These are phyloP conservation scores for Penicillium lividum DNA, from an alignment of 495 filamentous ascomycete genomes.

Conservation along the genomic window DNA sequence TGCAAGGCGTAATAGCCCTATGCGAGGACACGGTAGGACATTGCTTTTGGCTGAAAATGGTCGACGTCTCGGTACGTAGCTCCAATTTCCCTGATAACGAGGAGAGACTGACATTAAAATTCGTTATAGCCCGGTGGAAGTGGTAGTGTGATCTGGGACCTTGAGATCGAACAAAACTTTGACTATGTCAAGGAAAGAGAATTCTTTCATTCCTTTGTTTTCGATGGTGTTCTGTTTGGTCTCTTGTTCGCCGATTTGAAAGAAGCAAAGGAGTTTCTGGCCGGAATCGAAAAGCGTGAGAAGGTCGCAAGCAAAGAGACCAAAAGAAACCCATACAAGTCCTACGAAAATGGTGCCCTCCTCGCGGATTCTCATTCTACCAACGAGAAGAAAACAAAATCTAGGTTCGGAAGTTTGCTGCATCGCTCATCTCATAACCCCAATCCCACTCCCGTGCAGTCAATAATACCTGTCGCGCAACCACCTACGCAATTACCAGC, in stretches of 20 bases:
- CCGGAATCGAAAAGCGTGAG: slow-evolving; percentile 92
- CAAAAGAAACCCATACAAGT: slow-evolving; percentile 60
- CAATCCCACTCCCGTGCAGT: slow-evolving; percentile 49
- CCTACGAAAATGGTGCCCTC: slow-evolving; percentile 20
- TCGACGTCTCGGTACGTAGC: slow-evolving; percentile 84
- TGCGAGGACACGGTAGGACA: slow-evolving; percentile 89
- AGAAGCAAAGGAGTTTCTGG: slow-evolving; percentile 89
- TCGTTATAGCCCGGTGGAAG: slow-evolving; percentile 65
- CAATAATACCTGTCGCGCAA: slow-evolving; percentile 52
- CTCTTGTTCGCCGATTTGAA: slow-evolving; percentile 94
- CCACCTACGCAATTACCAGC: slow-evolving; percentile 22
- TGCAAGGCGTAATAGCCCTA: slow-evolving; percentile 91
- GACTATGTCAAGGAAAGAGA: slow-evolving; percentile 92
- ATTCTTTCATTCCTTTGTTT: slow-evolving; percentile 96
- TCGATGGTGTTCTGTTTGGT: slow-evolving; percentile 80
- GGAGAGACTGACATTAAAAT: slow-evolving; percentile 11
- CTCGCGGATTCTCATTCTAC: slow-evolving; percentile 31
- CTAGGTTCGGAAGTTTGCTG: slow-evolving; percentile 68
- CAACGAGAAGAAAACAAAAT: slow-evolving; percentile 47
- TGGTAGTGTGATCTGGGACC: slow-evolving; percentile 97
- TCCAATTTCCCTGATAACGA: background rate
- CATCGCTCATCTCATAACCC: slow-evolving; percentile 67
- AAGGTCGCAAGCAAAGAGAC: slow-evolving; percentile 91
- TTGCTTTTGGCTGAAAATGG: slow-evolving; percentile 95
- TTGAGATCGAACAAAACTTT: slow-evolving; percentile 95